These are phyloP conservation scores for Cladosporium colombiae DNA, from an alignment of 2,329 filamentous ascomycete species.

Conservation along the genomic window DNA sequence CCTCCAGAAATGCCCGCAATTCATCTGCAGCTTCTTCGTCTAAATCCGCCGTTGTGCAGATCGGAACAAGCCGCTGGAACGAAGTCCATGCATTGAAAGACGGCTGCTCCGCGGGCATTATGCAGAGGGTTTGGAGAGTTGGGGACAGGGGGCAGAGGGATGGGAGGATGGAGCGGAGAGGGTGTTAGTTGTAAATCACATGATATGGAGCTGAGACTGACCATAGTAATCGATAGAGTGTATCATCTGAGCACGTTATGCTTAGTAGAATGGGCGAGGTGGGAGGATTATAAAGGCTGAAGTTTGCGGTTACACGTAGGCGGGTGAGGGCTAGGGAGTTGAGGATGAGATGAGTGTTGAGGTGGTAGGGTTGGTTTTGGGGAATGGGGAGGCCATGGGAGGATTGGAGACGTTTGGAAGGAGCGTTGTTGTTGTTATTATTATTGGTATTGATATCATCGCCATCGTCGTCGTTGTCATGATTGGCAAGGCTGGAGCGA, in stretches of 20 bases:
- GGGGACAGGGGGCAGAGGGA: slow-evolving; percentile 19
- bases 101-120: slow-evolving; percentile 3
- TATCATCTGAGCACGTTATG: slow-evolving; percentile 18
- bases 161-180: slow-evolving; percentile 4
- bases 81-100: background rate
- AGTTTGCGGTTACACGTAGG: slow-evolving; percentile 26
- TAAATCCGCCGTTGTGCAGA: background rate
- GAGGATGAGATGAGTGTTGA: slow-evolving; percentile 22
- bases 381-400: slow-evolving; percentile 18
- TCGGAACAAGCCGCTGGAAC: background rate
- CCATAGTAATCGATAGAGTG: slow-evolving; percentile 19
- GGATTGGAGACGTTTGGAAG: slow-evolving; percentile 22
- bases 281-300: slow-evolving; percentile 21
- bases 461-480: background rate
- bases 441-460: too few relatives aligned
- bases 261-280: slow-evolving; percentile 22
- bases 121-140: slow-evolving; percentile 22
- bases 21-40: background rate
- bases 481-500: background rate
- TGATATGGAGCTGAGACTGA: background rate
- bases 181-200: background rate
- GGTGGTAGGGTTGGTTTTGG: background rate
- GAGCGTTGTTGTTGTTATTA: background rate
- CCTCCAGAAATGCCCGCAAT: background rate
- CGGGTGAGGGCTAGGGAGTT: slow-evolving; percentile 23